These are phyloP conservation scores for Cystobasidium sp. DNA, from an alignment of 1,284 basidiomycete species.

Conservation along the genomic window DNA sequence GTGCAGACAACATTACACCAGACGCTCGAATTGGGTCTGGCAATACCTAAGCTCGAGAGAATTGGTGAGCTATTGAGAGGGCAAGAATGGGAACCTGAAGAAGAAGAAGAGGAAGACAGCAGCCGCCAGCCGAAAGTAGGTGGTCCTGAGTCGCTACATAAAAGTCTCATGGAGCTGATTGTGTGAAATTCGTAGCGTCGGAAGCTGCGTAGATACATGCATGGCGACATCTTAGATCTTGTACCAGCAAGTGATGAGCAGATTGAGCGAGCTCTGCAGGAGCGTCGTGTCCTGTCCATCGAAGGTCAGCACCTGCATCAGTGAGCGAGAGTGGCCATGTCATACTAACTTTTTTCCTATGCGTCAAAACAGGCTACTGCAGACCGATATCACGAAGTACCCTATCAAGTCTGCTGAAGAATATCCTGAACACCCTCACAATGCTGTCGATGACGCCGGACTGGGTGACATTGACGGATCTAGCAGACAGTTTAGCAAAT, in stretches of 20 bases:
- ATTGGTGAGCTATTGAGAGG: slow-evolving; percentile 40
- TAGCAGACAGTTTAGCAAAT: slow-evolving; percentile 25
- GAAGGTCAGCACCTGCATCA: slow-evolving; percentile 12
- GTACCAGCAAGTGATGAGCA: slow-evolving; percentile 38
- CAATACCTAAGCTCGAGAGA: slow-evolving; percentile 46
- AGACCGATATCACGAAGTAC: slow-evolving; percentile 13
- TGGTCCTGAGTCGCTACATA: background rate
- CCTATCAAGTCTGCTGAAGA: slow-evolving; percentile 27
- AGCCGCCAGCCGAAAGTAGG: slow-evolving; percentile 23
- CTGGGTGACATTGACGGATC: slow-evolving; percentile 13
- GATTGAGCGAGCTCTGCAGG: slow-evolving; percentile 18
- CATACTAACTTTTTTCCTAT: background rate
- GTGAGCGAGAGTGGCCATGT: too few relatives aligned
- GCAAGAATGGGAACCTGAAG: slow-evolving; percentile 39
- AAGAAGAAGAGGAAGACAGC: slow-evolving; percentile 4
- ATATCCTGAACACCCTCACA: slow-evolving; percentile 34
- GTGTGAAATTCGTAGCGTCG: background rate
- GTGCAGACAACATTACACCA: slow-evolving; percentile 51
- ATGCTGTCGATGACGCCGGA: slow-evolving; percentile 22
- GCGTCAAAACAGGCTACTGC: slow-evolving; percentile 11
- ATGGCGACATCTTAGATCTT: slow-evolving; percentile 30
- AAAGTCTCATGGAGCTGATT: background rate
- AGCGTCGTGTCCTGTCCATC: slow-evolving; percentile 19
- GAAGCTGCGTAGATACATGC: slow-evolving; percentile 17
- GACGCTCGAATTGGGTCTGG: slow-evolving; percentile 50